A percentile compares a stretch with the other conserved stretches of the same genome.
phyloP scores from a whole-genome alignment of 495 filamentous ascomycete genomes.

The Collariella sp. region DNA sequence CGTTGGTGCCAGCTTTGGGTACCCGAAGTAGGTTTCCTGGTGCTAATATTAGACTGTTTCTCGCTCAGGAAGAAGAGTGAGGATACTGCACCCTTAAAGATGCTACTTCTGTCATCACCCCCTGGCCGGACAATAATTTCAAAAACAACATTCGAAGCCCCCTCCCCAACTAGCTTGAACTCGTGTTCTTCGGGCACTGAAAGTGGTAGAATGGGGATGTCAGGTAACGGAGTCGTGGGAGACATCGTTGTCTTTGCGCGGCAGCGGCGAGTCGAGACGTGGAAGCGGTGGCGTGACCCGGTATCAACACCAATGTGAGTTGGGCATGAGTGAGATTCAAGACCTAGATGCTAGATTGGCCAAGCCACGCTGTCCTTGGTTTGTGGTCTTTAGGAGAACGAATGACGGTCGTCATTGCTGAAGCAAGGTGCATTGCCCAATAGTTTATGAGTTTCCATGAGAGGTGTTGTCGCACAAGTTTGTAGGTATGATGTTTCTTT shows the following conservation, averaged over 20 bases:
- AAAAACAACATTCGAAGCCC: conserved; percentile 66
- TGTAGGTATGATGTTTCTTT: background rate
- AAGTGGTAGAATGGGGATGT: background rate
- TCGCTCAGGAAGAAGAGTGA: background rate
- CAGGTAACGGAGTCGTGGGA: background rate
- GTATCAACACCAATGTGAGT: background rate
- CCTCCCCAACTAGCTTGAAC: conserved; percentile 46
- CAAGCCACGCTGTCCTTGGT: background rate
- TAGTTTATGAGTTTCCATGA: background rate
- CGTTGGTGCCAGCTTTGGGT: conserved; percentile 51
- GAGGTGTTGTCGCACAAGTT: background rate
- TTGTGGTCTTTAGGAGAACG: background rate
- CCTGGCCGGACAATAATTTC: conserved; percentile 38
- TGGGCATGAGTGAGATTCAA: background rate
- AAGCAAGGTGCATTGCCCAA: background rate
- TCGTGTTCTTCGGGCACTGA: background rate
- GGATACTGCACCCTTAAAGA: conserved; percentile 15
- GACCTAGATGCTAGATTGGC: background rate
- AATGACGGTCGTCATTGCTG: background rate
- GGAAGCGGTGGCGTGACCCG: background rate
- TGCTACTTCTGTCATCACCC: conserved; percentile 3
- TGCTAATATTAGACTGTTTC: conserved; percentile 15
- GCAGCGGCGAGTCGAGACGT: background rate
- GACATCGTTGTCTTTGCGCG: background rate
- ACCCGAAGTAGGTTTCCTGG: conserved; percentile 54